These are phyloP conservation scores for Fusarium burgessii DNA, from an alignment of 2,329 filamentous ascomycete species.

Conservation along the genomic window DNA sequence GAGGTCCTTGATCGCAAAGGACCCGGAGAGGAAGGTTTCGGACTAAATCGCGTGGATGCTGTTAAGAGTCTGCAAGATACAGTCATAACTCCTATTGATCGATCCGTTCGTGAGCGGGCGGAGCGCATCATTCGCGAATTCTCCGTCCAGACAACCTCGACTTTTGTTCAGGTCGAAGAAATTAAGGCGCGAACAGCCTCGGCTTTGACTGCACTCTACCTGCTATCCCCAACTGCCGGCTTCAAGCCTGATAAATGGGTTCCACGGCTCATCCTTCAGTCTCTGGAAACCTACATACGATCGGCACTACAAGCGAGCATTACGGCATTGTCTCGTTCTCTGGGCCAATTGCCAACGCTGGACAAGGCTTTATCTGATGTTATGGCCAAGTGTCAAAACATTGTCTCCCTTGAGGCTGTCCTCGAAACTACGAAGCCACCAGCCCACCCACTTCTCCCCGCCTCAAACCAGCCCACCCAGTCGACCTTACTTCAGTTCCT, in stretches of 20 bases:
- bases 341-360: constrained; percentile 83
- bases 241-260: constrained; percentile 67
- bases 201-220: constrained; percentile 80
- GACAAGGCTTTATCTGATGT: constrained; percentile 87
- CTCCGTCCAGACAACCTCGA: constrained; percentile 70
- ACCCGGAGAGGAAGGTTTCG: constrained; percentile 79
- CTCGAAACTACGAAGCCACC: constrained; percentile 77
- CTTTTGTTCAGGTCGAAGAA: constrained; percentile 77
- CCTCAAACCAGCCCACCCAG: constrained; percentile 50
- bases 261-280: constrained; percentile 78
- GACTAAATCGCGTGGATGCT: constrained; percentile 78
- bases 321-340: constrained; percentile 77
- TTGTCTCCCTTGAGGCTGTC: constrained; percentile 86
- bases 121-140: constrained; percentile 88
- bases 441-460: constrained; percentile 72
- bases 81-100: constrained; percentile 78
- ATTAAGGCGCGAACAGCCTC: constrained; percentile 78
- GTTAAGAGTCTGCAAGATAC: constrained; percentile 77
- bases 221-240: constrained; percentile 77
- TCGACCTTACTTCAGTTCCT: constrained; percentile 76
- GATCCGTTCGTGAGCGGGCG: constrained; percentile 76
- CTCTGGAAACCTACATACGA: constrained; percentile 85
- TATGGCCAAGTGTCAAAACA: constrained; percentile 86
- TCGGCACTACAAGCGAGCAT: constrained; percentile 83
- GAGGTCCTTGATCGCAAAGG: constrained; percentile 77